phyloP scores from a whole-genome alignment of 768 basidiomycete genomes.

The Phanerochaete sordida region DNA sequence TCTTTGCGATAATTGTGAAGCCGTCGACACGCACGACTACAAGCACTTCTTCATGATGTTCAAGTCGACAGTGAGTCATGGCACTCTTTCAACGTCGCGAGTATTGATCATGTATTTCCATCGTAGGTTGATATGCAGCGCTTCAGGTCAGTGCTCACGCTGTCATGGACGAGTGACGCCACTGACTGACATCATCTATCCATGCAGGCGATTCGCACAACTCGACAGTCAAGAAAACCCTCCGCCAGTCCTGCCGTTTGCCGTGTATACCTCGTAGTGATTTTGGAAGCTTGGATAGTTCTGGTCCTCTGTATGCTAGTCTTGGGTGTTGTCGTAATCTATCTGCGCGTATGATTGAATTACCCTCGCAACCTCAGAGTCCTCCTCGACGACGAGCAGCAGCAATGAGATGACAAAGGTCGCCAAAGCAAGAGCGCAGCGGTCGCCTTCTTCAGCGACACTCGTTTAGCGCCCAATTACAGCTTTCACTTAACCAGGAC shows the following conservation, averaged over 20 bases:
- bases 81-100: neutral
- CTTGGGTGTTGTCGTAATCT: neutral
- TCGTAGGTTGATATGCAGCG: conserved; percentile 69
- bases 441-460: neutral
- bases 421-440: neutral
- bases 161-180: neutral
- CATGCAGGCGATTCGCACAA: conserved; percentile 12
- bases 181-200: neutral
- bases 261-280: conserved; percentile 6
- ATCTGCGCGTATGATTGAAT: neutral
- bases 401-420: neutral
- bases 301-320: neutral
- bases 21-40: conserved; percentile 75
- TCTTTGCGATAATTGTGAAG: conserved; percentile 82
- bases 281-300: neutral
- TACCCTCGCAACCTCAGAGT: neutral
- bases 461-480: conserved; percentile 4
- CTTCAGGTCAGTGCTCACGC: conserved; percentile 33
- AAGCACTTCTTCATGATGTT: conserved; percentile 86
- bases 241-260: conserved; percentile 7
- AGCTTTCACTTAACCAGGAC: conserved; percentile 1
- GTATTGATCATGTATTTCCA: conserved; percentile 5
- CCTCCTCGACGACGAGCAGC: neutral
- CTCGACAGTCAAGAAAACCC: conserved; percentile 2
- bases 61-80: conserved; percentile 64